Percentiles rank a stretch among this genome's conserved stretches.
phyloP scores from a whole-genome alignment of 768 basidiomycete species.

The Asterophora parasitica region DNA sequence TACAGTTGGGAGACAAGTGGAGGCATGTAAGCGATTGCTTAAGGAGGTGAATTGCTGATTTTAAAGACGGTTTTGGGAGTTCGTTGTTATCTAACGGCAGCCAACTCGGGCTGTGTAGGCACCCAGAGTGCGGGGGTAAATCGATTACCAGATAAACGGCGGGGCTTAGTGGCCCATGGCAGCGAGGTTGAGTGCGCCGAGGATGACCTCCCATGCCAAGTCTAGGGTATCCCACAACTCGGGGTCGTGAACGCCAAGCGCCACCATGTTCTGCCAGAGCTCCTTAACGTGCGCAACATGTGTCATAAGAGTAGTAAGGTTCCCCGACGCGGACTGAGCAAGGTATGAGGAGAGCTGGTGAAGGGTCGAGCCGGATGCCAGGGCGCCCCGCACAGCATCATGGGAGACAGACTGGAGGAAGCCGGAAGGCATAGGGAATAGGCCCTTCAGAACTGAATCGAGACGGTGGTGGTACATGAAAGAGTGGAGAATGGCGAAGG shows the following conservation, averaged over 20 bases:
- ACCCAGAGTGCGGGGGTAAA: slow-evolving; percentile 6
- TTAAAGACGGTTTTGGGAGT: too few species aligned
- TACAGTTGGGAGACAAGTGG: too few species aligned
- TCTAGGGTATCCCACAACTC: slow-evolving; percentile 77
- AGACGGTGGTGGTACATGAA: slow-evolving; percentile 73
- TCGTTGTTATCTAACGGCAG: too few species aligned
- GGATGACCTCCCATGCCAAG: slow-evolving; percentile 75
- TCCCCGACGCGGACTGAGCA: slow-evolving; percentile 39
- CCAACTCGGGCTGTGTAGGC: too few species aligned
- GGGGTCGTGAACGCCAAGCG: slow-evolving; percentile 67
- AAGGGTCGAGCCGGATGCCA: slow-evolving; percentile 46
- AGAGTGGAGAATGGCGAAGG: slow-evolving; percentile 59
- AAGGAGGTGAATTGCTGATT: too few species aligned
- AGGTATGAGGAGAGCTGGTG: slow-evolving; percentile 55
- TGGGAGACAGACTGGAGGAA: slow-evolving; percentile 42
- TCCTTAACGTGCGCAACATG: slow-evolving; percentile 71
- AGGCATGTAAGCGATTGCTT: too few species aligned
- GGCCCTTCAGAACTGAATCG: slow-evolving; percentile 50
- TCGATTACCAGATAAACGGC: background rate
- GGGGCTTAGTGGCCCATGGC: slow-evolving; percentile 29
- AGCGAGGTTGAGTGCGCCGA: slow-evolving; percentile 48
- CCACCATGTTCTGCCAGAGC: slow-evolving; percentile 75
- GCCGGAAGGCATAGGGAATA: slow-evolving; percentile 53
- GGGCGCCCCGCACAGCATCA: slow-evolving; percentile 35
- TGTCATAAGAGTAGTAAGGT: slow-evolving; percentile 40